Conservation (phyloP, 2,329 filamentous ascomycete genomes). For the Colletotrichum sp. region DNA sequence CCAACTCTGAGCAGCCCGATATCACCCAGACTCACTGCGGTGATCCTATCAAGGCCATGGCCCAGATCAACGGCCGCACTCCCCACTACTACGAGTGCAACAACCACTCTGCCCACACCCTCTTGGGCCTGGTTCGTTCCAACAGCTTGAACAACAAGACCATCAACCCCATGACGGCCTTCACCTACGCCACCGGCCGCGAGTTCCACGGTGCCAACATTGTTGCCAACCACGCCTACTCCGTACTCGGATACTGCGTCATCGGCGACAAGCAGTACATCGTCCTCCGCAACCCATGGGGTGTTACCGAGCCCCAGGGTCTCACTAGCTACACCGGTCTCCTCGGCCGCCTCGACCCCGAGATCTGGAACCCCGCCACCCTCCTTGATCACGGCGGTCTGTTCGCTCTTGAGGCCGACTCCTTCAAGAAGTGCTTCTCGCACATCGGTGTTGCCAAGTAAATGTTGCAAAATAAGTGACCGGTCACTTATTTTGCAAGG, state of each 20-base stretch:
- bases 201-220: constrained; percentile 45
- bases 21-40: constrained; percentile 44
- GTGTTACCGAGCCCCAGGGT: constrained; percentile 45
- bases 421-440: constrained; percentile 42
- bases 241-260: constrained; percentile 41
- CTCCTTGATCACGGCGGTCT: constrained; percentile 41
- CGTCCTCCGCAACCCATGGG: constrained; percentile 49
- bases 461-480: neutral
- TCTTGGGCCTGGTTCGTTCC: constrained; percentile 42
- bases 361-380: constrained; percentile 40
- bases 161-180: constrained; percentile 46
- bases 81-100: constrained; percentile 39
- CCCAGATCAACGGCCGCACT: constrained; percentile 44
- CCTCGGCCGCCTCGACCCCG: constrained; percentile 39
- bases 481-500: constrained; percentile 6
- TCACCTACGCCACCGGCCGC: constrained; percentile 41
- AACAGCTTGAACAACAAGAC: constrained; percentile 47
- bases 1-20: constrained; percentile 39
- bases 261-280: constrained; percentile 43
- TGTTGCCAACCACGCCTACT: constrained; percentile 50
- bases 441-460: constrained; percentile 28
- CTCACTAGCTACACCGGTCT: constrained; percentile 43
- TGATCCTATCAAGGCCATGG: constrained; percentile 50
- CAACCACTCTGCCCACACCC: constrained; percentile 34
- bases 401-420: constrained; percentile 37